Conservation (phyloP, 352 stramenopile species). For the Peronospora destructor region DNA sequence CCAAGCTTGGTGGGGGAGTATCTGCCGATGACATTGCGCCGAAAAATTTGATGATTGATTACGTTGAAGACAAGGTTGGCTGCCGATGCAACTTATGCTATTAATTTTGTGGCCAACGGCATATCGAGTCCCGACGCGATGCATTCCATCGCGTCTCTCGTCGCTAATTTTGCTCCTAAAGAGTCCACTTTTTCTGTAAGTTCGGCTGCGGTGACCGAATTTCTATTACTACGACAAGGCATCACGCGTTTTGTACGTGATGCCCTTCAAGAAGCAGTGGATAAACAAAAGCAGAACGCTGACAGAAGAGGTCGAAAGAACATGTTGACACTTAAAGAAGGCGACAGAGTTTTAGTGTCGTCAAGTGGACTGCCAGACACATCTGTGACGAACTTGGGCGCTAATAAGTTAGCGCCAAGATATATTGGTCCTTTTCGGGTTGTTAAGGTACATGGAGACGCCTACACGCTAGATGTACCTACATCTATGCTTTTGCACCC, state of each 20-base stretch:
- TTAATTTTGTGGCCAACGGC: too few relatives aligned
- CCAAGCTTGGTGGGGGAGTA: too few relatives aligned
- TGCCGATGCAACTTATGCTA: too few relatives aligned
- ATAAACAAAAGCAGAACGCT: not conserved
- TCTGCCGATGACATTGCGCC: too few relatives aligned
- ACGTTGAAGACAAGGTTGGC: too few relatives aligned
- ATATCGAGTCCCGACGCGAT: too few relatives aligned
- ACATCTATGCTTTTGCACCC: slow-evolving; percentile 10
- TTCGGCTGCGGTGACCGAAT: not conserved
- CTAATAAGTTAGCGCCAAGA: not conserved
- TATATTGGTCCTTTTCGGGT: not conserved
- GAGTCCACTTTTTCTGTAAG: too few relatives aligned
- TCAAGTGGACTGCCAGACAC: not conserved
- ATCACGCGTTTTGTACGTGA: slow-evolving; percentile 2
- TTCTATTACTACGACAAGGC: not conserved
- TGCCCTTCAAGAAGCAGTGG: not conserved
- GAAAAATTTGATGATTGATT: too few relatives aligned
- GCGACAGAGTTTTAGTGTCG: not conserved
- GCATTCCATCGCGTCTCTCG: too few relatives aligned
- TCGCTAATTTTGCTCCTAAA: too few relatives aligned
- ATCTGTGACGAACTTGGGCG: not conserved
- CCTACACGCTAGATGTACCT: not conserved
- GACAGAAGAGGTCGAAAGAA: not conserved
- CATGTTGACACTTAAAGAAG: not conserved
- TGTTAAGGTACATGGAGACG: not conserved